A percentile compares a stretch with the other conserved stretches of the same genome.
These are phyloP conservation scores for Trichoderma semiorbis DNA, from an alignment of 2,329 filamentous ascomycete species.

Conservation along the genomic window DNA sequence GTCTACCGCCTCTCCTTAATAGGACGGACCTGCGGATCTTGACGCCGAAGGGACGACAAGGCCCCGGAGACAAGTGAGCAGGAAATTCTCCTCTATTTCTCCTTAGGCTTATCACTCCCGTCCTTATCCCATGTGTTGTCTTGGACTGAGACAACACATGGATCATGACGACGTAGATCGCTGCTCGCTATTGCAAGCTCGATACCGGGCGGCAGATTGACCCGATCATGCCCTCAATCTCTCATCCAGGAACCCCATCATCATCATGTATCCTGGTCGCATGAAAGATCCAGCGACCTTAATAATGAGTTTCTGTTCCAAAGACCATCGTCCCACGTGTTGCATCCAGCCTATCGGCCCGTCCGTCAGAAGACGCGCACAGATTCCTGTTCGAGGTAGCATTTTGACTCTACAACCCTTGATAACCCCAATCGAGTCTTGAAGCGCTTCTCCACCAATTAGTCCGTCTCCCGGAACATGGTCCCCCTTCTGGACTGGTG, in stretches of 20 bases:
- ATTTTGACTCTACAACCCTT: conserved; percentile 6
- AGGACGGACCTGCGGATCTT: not conserved
- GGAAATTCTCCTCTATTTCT: not conserved
- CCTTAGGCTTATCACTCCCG: not conserved
- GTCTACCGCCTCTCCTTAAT: not conserved
- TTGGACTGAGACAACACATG: not conserved
- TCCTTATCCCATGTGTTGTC: not conserved
- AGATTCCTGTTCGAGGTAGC: conserved; percentile 17
- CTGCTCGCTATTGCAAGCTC: not conserved
- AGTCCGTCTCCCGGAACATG: not conserved
- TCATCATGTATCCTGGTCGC: not conserved
- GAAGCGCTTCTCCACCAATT: conserved; percentile 2
- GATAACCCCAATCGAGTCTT: conserved; percentile 6
- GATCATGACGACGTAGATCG: not conserved
- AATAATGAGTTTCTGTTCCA: not conserved
- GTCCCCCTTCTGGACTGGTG: conserved; percentile 14
- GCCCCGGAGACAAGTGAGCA: not conserved
- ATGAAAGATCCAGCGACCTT: not conserved
- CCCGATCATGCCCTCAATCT: not conserved
- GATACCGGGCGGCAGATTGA: conserved; percentile 10
- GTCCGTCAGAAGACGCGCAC: conserved; percentile 16
- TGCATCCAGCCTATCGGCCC: conserved; percentile 19
- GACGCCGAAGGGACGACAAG: not conserved
- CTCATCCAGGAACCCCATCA: not conserved
- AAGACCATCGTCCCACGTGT: conserved; percentile 15